Percentiles rank a stretch among this genome's conserved stretches.
Evolutionary conservation across 495 filamentous ascomycete species (phyloP).

Genomic region (Podospora bellae-mahoneyi): DNA sequence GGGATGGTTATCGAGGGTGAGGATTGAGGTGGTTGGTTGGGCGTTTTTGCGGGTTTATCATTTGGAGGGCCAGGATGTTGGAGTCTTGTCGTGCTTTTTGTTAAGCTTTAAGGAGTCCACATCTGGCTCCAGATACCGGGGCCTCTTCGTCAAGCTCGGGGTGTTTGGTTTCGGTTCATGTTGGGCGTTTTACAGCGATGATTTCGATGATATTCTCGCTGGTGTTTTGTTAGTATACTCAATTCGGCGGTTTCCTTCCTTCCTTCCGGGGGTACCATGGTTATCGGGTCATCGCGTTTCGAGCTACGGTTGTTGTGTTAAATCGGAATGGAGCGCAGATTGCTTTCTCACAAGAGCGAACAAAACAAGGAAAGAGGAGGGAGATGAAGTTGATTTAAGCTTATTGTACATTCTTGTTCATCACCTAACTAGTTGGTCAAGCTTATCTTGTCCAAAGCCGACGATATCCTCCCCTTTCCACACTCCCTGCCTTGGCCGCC

Average conservation of each 20-base stretch:
- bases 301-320: too few species aligned
- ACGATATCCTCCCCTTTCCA: not conserved
- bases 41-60: not conserved
- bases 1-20: slow-evolving; percentile 52
- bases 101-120: too few species aligned
- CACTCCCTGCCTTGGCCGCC: not conserved
- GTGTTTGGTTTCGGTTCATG: not conserved
- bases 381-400: not conserved
- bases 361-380: not conserved
- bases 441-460: not conserved
- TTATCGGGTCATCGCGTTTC: too few species aligned
- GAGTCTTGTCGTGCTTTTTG: too few species aligned
- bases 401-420: not conserved
- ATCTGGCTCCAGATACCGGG: too few species aligned
- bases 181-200: too few species aligned
- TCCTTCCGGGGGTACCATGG: too few species aligned
- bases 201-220: too few species aligned
- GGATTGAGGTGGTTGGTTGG: slow-evolving; percentile 9
- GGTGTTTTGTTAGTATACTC: too few species aligned
- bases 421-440: not conserved
- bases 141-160: too few species aligned
- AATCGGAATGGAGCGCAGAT: not conserved
- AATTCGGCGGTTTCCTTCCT: too few species aligned
- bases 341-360: not conserved
- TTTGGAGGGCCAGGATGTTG: too few species aligned